These are phyloP conservation scores for Phytophthora litchii DNA, from an alignment of 352 stramenopile genomes.

Conservation along the genomic window DNA sequence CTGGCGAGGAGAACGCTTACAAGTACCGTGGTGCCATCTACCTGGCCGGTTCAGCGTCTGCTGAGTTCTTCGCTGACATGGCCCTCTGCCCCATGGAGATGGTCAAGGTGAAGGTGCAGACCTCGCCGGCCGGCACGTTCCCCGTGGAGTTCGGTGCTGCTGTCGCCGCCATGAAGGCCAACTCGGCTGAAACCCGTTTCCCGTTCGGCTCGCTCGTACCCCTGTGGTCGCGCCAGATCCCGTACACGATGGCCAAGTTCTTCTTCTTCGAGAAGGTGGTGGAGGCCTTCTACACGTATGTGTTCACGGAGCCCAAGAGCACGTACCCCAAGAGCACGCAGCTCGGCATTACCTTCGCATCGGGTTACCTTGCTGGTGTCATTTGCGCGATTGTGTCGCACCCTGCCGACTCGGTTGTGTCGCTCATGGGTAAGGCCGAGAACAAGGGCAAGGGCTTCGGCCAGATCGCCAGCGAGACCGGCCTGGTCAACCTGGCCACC, in stretches of 20 bases:
- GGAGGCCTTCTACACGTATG: conserved; percentile 87
- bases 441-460: conserved; percentile 93
- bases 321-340: conserved; percentile 94
- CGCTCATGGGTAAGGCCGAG: conserved; percentile 94
- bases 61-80: conserved; percentile 94
- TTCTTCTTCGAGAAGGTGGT: conserved; percentile 96
- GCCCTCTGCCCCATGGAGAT: conserved; percentile 95
- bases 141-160: conserved; percentile 88
- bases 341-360: conserved; percentile 97
- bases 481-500: conserved; percentile 79
- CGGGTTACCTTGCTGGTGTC: conserved; percentile 99
- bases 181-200: conserved; percentile 90
- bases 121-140: conserved; percentile 89
- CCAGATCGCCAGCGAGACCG: conserved; percentile 86
- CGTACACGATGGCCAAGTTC: conserved; percentile 99
- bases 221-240: conserved; percentile 93
- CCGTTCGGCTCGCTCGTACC: conserved; percentile 92
- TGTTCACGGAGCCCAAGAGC: conserved; percentile 92
- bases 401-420: conserved; percentile 98
- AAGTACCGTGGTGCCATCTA: conserved; percentile 94
- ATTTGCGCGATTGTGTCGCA: conserved; percentile 99
- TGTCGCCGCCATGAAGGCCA: conserved; percentile 88
- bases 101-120: conserved; percentile 96
- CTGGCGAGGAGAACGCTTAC: conserved; percentile 92
- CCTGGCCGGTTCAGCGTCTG: conserved; percentile 91